phyloP scores from a whole-genome alignment of 1,284 basidiomycete species.

The Puccinia horiana region DNA sequence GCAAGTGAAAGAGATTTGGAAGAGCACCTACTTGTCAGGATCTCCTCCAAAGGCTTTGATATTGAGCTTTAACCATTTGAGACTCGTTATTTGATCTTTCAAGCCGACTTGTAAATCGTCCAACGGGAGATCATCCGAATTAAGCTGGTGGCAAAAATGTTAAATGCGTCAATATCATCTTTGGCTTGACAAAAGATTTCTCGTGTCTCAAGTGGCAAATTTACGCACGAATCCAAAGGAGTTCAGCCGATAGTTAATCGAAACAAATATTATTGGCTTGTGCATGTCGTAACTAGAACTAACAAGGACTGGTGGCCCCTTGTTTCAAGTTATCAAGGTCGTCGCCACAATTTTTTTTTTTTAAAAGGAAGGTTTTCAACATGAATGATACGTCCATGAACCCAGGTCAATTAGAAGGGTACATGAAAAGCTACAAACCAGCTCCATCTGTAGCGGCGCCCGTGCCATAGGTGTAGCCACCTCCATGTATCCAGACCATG shows the following conservation, averaged over 20 bases:
- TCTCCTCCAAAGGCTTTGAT: conserved; percentile 70
- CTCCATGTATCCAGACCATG: conserved; percentile 70
- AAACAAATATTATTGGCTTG: conserved; percentile 61
- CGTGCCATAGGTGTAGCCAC: conserved; percentile 57
- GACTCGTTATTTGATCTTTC: conserved; percentile 65
- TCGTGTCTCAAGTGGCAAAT: not conserved
- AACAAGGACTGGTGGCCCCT: conserved; percentile 63
- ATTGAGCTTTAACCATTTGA: conserved; percentile 67
- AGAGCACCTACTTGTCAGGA: conserved; percentile 60
- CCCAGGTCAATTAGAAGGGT: conserved; percentile 50
- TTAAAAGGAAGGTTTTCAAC: conserved; percentile 42
- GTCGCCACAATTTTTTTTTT: not conserved
- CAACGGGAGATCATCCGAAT: conserved; percentile 36
- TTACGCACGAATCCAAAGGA: conserved; percentile 60
- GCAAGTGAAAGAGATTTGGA: not conserved
- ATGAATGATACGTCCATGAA: conserved; percentile 26
- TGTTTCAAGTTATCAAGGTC: conserved; percentile 55
- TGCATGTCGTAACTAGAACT: conserved; percentile 60
- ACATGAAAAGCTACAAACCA: conserved; percentile 57
- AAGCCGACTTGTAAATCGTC: conserved; percentile 62
- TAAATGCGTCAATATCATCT: conserved; percentile 49
- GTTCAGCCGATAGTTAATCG: conserved; percentile 62
- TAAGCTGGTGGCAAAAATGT: conserved; percentile 53
- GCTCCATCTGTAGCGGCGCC: conserved; percentile 50
- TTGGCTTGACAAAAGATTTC: conserved; percentile 58